These are phyloP conservation scores for Phoma sp. DNA, from an alignment of 2,329 filamentous ascomycete genomes.

Conservation along the genomic window DNA sequence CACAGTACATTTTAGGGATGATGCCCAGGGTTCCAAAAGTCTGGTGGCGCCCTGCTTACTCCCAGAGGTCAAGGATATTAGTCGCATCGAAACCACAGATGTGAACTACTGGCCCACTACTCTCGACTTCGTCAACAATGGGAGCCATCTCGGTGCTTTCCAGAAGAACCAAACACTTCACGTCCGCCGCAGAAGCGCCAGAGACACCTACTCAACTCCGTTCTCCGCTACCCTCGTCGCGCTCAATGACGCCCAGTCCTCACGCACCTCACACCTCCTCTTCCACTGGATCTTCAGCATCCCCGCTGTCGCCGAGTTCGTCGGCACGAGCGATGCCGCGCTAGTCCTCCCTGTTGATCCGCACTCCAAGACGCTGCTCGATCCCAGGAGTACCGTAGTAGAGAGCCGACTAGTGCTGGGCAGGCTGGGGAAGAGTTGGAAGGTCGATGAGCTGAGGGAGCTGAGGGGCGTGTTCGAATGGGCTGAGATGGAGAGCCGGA, in stretches of 20 bases:
- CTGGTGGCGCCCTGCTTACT: slow-evolving; percentile 64
- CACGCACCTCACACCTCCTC: slow-evolving; percentile 50
- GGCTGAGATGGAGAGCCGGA: slow-evolving; percentile 57
- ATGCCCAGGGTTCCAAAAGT: slow-evolving; percentile 34
- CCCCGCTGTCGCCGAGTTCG: slow-evolving; percentile 55
- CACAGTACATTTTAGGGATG: slow-evolving; percentile 64
- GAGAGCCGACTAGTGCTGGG: slow-evolving; percentile 74
- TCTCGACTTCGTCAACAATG: slow-evolving; percentile 72
- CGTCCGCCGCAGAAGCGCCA: slow-evolving; percentile 68
- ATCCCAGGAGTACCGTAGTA: slow-evolving; percentile 66
- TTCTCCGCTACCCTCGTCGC: slow-evolving; percentile 79
- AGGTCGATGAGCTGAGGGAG: slow-evolving; percentile 59
- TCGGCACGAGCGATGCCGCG: slow-evolving; percentile 64
- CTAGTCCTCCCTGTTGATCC: slow-evolving; percentile 50
- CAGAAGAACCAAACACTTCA: slow-evolving; percentile 73
- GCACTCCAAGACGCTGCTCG: slow-evolving; percentile 56
- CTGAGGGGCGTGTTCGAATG: slow-evolving; percentile 70
- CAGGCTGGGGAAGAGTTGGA: slow-evolving; percentile 55
- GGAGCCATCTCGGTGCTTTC: slow-evolving; percentile 69
- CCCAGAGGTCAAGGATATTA: slow-evolving; percentile 69
- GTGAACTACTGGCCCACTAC: slow-evolving; percentile 81
- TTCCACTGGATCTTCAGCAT: slow-evolving; percentile 79
- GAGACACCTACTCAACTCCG: slow-evolving; percentile 64
- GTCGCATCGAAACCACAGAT: slow-evolving; percentile 66
- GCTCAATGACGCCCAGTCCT: slow-evolving; percentile 65